Percentiles rank a stretch among this genome's conserved stretches.
Evolutionary conservation across 371 early-diverging fungal species (phyloP).

Genomic region (Mortierella sp.): DNA sequence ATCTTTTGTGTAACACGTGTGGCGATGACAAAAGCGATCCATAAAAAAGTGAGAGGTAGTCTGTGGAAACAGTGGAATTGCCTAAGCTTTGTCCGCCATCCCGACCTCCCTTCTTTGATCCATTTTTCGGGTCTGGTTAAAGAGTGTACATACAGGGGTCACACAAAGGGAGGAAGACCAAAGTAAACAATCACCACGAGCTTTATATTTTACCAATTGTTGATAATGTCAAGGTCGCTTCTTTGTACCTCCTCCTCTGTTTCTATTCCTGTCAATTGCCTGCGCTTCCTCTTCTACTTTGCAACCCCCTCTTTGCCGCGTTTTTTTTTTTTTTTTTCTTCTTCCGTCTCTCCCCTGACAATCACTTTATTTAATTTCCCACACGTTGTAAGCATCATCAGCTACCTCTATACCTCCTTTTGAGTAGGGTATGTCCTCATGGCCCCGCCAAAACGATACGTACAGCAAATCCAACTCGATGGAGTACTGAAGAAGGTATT

Average conservation of each 20-base stretch:
- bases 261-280: neutral
- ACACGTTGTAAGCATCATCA: neutral
- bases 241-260: neutral
- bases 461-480: conserved; percentile 28
- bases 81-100: too few species aligned
- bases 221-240: neutral
- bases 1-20: conserved; percentile 4
- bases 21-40: conserved; percentile 5
- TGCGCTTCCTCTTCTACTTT: too few species aligned
- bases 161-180: too few species aligned
- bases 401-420: neutral
- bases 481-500: conserved; percentile 9
- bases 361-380: neutral
- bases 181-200: too few species aligned
- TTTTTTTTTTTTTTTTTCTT: neutral
- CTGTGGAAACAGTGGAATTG: too few species aligned
- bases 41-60: too few species aligned
- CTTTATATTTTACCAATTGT: too few species aligned
- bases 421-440: neutral
- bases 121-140: too few species aligned
- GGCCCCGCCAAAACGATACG: conserved; percentile 24
- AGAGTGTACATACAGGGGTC: too few species aligned
- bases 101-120: neutral
- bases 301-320: neutral
- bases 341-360: neutral